Evolutionary conservation across 2,329 filamentous ascomycete genomes (phyloP).

Genomic region (Microdochium bolleyi): DNA sequence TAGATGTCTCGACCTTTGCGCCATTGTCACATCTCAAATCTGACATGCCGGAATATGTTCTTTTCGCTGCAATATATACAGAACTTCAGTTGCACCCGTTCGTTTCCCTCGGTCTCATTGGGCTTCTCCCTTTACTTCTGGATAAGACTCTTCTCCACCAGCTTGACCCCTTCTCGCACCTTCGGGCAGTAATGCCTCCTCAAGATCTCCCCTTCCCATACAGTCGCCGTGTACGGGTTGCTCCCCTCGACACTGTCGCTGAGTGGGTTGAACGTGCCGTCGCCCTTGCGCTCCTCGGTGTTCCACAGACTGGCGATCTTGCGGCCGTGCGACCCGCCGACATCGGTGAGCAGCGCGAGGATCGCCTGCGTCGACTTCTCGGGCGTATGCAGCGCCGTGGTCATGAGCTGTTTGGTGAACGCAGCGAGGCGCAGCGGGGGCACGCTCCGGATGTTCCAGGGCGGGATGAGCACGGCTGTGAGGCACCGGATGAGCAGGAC

Average conservation of each 20-base stretch:
- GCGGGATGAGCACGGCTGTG: constrained; percentile 70
- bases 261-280: constrained; percentile 74
- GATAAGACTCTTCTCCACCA: constrained; percentile 59
- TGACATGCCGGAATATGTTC: no score
- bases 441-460: constrained; percentile 63
- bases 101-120: no score
- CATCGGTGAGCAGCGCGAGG: constrained; percentile 67
- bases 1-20: no score
- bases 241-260: constrained; percentile 71
- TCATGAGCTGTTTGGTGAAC: constrained; percentile 87
- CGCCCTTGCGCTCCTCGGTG: constrained; percentile 86
- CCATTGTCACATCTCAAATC: no score
- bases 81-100: no score
- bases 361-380: constrained; percentile 83
- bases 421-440: constrained; percentile 82
- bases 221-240: constrained; percentile 82
- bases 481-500: constrained; percentile 85
- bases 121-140: constrained; percentile 6
- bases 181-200: constrained; percentile 79
- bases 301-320: constrained; percentile 87
- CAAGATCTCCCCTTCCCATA: constrained; percentile 91
- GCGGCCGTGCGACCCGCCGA: constrained; percentile 72
- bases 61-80: no score
- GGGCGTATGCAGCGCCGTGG: constrained; percentile 72
- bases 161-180: constrained; percentile 66